These are phyloP conservation scores for Malus asiatica DNA, from an alignment of 306 rosid species.

Conservation along the genomic window DNA sequence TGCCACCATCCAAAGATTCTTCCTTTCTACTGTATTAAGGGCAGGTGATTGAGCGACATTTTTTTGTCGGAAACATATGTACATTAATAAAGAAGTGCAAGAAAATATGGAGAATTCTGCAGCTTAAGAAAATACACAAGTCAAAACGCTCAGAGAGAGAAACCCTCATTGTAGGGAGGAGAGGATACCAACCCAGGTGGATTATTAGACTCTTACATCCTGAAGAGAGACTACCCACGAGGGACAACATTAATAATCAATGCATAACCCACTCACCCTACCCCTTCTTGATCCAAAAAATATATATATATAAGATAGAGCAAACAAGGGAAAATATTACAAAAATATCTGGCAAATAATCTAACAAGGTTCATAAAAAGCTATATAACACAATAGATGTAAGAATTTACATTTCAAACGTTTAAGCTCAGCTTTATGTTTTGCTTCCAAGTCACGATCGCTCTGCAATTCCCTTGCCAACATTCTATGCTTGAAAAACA, in stretches of 20 bases:
- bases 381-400: too few species aligned
- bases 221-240: not conserved
- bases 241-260: not conserved
- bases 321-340: not conserved
- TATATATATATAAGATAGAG: not conserved
- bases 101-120: not conserved
- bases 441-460: conserved; percentile 51
- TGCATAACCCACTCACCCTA: not conserved
- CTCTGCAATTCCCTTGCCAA: conserved; percentile 53
- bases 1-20: not conserved
- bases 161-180: not conserved
- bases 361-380: too few species aligned
- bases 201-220: not conserved
- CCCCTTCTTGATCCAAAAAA: not conserved
- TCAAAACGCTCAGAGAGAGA: not conserved
- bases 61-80: not conserved
- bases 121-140: not conserved
- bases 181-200: not conserved
- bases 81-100: not conserved
- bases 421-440: conserved; percentile 53
- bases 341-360: not conserved
- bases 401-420: conserved; percentile 47
- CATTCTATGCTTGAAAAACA: conserved; percentile 52
- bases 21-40: not conserved
- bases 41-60: not conserved